phyloP scores from a whole-genome alignment of 352 stramenopile species.

The Globisporangium splendens region DNA sequence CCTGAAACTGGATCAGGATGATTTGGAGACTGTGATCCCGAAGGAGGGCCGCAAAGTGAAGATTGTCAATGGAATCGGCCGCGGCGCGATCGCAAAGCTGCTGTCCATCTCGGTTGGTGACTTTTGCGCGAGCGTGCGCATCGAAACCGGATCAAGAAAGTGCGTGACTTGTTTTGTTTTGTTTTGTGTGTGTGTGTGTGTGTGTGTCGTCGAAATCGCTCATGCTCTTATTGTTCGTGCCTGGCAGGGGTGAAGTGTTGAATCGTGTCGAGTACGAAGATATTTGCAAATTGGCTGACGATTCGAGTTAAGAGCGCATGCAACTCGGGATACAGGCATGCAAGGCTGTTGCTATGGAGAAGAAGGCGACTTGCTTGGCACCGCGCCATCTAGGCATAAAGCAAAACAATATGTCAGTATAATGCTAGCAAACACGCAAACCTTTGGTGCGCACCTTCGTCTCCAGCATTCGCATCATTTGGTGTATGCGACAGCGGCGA shows the following conservation, averaged over 20 bases:
- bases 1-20: slow-evolving; percentile 82
- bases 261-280: slow-evolving; percentile 83
- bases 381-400: slow-evolving; percentile 6
- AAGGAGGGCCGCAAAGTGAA: slow-evolving; percentile 63
- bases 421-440: not conserved
- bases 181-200: not conserved
- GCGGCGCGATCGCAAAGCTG: slow-evolving; percentile 54
- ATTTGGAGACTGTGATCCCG: slow-evolving; percentile 89
- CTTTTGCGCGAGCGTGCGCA: slow-evolving; percentile 61
- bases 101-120: slow-evolving; percentile 69
- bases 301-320: slow-evolving; percentile 11
- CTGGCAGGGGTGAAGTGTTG: slow-evolving; percentile 51
- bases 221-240: not conserved
- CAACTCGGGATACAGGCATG: too few relatives aligned
- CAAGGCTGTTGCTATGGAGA: not conserved
- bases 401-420: not conserved
- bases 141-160: slow-evolving; percentile 58
- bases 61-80: slow-evolving; percentile 71
- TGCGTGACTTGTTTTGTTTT: slow-evolving; percentile 15
- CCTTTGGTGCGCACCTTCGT: slow-evolving; percentile 10
- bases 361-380: slow-evolving; percentile 15
- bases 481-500: slow-evolving; percentile 12
- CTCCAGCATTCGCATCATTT: slow-evolving; percentile 6
- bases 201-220: not conserved
- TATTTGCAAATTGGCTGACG: slow-evolving; percentile 64